These are phyloP conservation scores for Usnea hakonensis DNA, from an alignment of 495 filamentous ascomycete genomes.

Conservation along the genomic window DNA sequence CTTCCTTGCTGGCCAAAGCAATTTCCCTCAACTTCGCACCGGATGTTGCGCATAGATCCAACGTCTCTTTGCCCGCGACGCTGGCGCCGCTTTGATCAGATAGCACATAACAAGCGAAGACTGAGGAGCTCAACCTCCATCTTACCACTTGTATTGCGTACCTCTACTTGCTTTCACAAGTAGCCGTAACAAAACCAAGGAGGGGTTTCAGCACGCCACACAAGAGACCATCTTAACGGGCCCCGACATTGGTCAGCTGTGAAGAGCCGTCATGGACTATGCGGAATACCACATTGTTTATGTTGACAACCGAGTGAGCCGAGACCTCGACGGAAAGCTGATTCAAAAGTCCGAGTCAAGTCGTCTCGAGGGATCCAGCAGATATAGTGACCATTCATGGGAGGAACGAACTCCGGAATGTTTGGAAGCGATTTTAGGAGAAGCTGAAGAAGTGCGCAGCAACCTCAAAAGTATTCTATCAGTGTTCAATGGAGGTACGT, in stretches of 20 bases:
- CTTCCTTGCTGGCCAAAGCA: not conserved
- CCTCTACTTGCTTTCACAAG: not conserved
- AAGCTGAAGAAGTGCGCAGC: slow-evolving; percentile 41
- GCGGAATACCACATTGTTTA: slow-evolving; percentile 73
- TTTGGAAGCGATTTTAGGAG: slow-evolving; percentile 33
- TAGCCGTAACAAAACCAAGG: not conserved
- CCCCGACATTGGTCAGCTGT: slow-evolving; percentile 12
- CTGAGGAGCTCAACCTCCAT: not conserved
- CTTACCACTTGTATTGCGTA: not conserved
- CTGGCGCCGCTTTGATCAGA: slow-evolving; percentile 23
- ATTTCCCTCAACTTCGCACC: slow-evolving; percentile 14
- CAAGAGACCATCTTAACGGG: slow-evolving; percentile 3
- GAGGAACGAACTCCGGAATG: slow-evolving; percentile 19
- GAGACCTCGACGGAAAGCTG: slow-evolving; percentile 49
- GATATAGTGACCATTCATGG: slow-evolving; percentile 16
- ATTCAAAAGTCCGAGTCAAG: slow-evolving; percentile 25
- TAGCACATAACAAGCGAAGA: slow-evolving; percentile 7
- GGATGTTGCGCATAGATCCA: slow-evolving; percentile 27
- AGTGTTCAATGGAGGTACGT: slow-evolving; percentile 49
- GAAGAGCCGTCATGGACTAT: slow-evolving; percentile 52
- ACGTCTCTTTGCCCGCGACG: slow-evolving; percentile 21
- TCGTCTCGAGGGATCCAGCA: slow-evolving; percentile 23
- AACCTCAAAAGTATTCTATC: slow-evolving; percentile 45
- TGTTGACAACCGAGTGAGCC: slow-evolving; percentile 64
- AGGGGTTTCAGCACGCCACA: not conserved